Evolutionary conservation across 208 protist species (phyloP).

Genomic region (Trypanosoma brucei): DNA sequence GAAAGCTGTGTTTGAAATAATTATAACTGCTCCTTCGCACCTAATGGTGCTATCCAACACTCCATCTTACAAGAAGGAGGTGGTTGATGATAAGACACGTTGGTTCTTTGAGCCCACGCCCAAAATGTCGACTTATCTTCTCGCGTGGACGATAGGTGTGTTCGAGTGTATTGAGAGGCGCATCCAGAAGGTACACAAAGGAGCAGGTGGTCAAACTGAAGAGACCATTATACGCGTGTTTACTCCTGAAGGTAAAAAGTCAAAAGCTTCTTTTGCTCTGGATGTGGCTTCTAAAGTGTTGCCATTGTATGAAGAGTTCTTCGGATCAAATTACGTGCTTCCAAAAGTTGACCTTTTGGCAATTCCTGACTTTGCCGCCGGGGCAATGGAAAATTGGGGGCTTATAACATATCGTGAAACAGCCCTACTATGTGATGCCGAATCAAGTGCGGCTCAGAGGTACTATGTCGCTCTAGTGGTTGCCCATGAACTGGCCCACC

Average conservation of each 20-base stretch:
- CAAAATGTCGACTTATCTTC: conserved; percentile 95
- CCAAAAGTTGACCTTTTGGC: conserved; percentile 95
- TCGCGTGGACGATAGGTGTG: conserved; percentile 92
- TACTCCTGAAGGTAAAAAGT: conserved; percentile 39
- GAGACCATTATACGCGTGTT: conserved; percentile 49
- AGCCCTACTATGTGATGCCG: conserved; percentile 58
- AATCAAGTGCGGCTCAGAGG: conserved; percentile 34
- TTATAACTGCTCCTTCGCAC: conserved; percentile 63
- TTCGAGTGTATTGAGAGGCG: conserved; percentile 57
- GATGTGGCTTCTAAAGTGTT: conserved; percentile 64
- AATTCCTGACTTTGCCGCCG: conserved; percentile 91
- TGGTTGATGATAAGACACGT: conserved; percentile 16
- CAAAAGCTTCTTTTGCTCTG: conserved; percentile 68
- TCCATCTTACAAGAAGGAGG: conserved; percentile 25
- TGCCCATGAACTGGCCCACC: conserved; percentile 93
- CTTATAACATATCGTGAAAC: conserved; percentile 94
- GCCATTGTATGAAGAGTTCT: conserved; percentile 79
- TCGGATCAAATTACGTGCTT: conserved; percentile 85
- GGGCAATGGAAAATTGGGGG: conserved; percentile 98
- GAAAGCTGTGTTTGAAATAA: conserved; percentile 93
- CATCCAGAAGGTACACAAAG: conserved; percentile 24
- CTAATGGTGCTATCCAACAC: conserved; percentile 90
- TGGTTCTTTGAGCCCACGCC: conserved; percentile 78
- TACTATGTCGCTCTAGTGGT: conserved; percentile 80
- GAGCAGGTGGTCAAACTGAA: conserved; percentile 5